Base-by-base conservation (phyloP, 768 basidiomycete species). In the Boletus insuetus region DNA sequence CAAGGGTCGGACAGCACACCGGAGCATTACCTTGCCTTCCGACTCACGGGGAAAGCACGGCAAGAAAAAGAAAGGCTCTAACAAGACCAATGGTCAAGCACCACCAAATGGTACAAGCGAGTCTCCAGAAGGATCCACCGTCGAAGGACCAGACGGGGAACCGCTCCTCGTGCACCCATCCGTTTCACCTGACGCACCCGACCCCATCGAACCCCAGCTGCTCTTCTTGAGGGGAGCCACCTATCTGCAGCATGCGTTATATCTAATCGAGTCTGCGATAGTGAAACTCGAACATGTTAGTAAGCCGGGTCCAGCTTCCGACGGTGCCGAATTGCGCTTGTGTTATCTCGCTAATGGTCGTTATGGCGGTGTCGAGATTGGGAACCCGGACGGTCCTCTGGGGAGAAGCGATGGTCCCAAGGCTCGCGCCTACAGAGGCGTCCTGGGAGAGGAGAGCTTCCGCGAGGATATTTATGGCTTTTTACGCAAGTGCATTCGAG, bases 291-390 rank as follows among this genome's bases (percentile, higher is more conserved):
- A 95, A 63, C 83, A 79, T 12, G 76, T 94, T 17, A 73, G 73
- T 55, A 89, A 85, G 69, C 73, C 74, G 0, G 75, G 77, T 41
- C 75, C 82, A 10, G 48, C 55, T 17, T 69, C 79, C 20, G 89
- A 93, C 58, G 86, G 87, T 14, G 80, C 84, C 22, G 93, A 94
- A 65, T 70, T 93, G 49, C 79, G 90, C 47, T 74, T 94, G 41
- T 91, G 84, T 65, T 86, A 85, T 69, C 76, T 94, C 58, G 82
- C 85, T 49, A 82, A 86, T 43, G 85, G 90, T 8, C 81, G 79
- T 55, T 92, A 87, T 56, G 91, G 91, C n/a, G 91, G 90, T 2
- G 84, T 91, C 24, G 91, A 93, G 71, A 79, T 87, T n/a, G 87
- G 86, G 11, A 85, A 91, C 64, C 83, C 85, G 2, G 85, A 89